Evolutionary conservation across 1,284 basidiomycete genomes (phyloP), one percentile per base, ranked within the genome.

Genomic region (Ceratobasidium theobromae): DNA sequence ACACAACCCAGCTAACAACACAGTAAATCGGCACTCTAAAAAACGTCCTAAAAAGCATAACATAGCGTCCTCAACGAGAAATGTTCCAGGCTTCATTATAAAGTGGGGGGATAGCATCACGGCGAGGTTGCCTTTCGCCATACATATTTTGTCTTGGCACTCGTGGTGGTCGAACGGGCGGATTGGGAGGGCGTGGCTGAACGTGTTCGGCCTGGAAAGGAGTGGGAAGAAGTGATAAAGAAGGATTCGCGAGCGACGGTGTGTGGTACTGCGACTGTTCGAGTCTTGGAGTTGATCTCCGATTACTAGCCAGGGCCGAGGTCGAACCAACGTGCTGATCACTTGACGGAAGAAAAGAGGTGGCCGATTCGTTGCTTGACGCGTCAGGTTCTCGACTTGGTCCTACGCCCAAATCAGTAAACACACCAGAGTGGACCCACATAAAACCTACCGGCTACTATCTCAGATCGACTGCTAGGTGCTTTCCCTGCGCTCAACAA

Each of bases 61-160:
- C 8, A 38, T 38, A 38, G 35, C 8, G 16, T 8, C 35, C 35
- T 8, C 8, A 38, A 38, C 16, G 35, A 38, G 35, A 8, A 6
- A 23, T 52, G 27, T 62, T 62, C 58, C 58, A 62, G 6, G 58
- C 58, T 30, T 62, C 58, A 48, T 62, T 62, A 21, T 62, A 62
- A 23, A 49, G 38, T 9, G 58, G 58, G 21, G 58, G 58, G 23
- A 62, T 62, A 3, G 48, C 58, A 25, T 62, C 45, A 27, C 51
- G 33, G 33, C 35, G 45, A 32, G n/a, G 43, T 21, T 28, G 40
- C 55, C 9, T 18, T 43, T 38, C 52, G n/a, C 18, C 32, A 16
- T 33, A 12, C 43, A 45, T 48, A 2, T 40, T 16, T 30, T 18
- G 46, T 27, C 23, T 38, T n/a, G 12, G 45, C 25, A 45, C 8